A percentile compares a stretch with the other conserved stretches of the same genome.
Conservation (phyloP, 805 yeast species). For the Tetrapisispora namnaoensis region DNA sequence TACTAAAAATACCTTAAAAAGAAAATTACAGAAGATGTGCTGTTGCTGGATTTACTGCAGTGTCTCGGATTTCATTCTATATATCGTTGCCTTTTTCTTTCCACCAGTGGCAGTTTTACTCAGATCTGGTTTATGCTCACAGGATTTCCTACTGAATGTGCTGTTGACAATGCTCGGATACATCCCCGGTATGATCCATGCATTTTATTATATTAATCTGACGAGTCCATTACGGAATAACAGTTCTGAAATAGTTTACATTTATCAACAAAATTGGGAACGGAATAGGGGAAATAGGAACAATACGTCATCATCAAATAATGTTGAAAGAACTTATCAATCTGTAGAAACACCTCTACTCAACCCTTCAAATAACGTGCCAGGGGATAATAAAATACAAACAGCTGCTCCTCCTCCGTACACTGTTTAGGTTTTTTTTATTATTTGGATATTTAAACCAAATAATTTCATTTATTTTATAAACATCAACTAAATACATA, state of each 20-base stretch:
- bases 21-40: background rate
- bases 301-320: background rate
- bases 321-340: constrained; percentile 2
- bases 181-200: constrained; percentile 65
- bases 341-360: constrained; percentile 3
- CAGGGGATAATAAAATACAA: background rate
- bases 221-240: constrained; percentile 25
- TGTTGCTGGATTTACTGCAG: constrained; percentile 23
- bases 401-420: constrained; percentile 12
- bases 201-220: constrained; percentile 39
- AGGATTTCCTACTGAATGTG: constrained; percentile 49
- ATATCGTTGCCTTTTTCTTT: constrained; percentile 49
- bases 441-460: background rate
- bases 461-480: background rate
- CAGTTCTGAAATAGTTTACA: constrained; percentile 13
- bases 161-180: constrained; percentile 63
- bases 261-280: constrained; percentile 28
- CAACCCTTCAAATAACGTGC: constrained; percentile 1
- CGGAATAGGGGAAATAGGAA: constrained; percentile 10
- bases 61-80: constrained; percentile 45
- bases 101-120: constrained; percentile 71
- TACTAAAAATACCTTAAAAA: no score
- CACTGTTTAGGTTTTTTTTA: constrained; percentile 3
- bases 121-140: constrained; percentile 50
- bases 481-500: background rate